phyloP scores from a whole-genome alignment of 108 stramenopile genomes.

The Cyclotella choctawhatcheeana region DNA sequence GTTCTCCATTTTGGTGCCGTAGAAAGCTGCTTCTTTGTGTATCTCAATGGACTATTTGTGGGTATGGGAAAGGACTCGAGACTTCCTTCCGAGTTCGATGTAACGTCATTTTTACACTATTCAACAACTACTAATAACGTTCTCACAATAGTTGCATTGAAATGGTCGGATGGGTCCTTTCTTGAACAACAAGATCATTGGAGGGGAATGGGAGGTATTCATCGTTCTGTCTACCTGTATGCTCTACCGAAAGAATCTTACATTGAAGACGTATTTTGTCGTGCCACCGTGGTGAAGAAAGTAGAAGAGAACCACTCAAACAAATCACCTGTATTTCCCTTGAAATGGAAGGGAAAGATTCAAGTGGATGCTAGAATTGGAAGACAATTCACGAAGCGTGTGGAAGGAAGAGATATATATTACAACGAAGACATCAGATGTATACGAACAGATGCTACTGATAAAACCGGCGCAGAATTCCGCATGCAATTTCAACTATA shows the following conservation, averaged over 20 bases:
- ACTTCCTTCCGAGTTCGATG: slow-evolving; percentile 75
- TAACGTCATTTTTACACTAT: slow-evolving; percentile 32
- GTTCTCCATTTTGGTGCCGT: slow-evolving; percentile 71
- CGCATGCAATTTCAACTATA: slow-evolving; percentile 46
- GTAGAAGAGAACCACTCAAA: neutral
- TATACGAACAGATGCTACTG: slow-evolving; percentile 32
- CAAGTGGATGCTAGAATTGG: slow-evolving; percentile 30
- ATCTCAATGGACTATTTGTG: slow-evolving; percentile 69
- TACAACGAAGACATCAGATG: slow-evolving; percentile 59
- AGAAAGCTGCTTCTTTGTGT: slow-evolving; percentile 82
- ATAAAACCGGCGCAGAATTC: slow-evolving; percentile 30
- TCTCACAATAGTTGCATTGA: slow-evolving; percentile 69
- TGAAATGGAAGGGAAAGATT: slow-evolving; percentile 17
- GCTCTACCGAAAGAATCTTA: slow-evolving; percentile 55
- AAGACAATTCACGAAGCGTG: slow-evolving; percentile 9
- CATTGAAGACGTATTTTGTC: slow-evolving; percentile 78
- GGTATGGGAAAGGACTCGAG: slow-evolving; percentile 89
- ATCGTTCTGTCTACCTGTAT: slow-evolving; percentile 89
- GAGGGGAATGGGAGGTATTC: slow-evolving; percentile 92
- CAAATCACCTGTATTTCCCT: neutral
- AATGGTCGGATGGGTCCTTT: slow-evolving; percentile 91
- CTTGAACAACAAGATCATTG: slow-evolving; percentile 97
- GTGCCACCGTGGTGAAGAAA: slow-evolving; percentile 14
- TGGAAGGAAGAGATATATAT: slow-evolving; percentile 55
- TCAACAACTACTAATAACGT: slow-evolving; percentile 13